Evolutionary conservation across 306 rosid species (phyloP), one percentile per base, ranked within the genome.

Genomic region (Acacia melanoxylon): DNA sequence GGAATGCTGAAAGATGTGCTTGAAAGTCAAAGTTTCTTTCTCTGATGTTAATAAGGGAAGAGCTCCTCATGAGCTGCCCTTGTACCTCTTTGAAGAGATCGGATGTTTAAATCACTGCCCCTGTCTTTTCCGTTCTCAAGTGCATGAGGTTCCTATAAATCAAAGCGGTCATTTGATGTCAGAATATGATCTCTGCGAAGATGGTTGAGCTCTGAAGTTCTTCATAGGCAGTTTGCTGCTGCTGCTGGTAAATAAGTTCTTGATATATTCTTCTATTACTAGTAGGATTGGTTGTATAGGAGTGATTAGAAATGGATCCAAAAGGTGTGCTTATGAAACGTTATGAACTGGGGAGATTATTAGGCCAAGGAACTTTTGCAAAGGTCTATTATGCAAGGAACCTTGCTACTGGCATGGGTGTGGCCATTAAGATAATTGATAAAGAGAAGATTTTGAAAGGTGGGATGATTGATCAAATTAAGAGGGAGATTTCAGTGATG

Each of bases 321-420:
- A 91, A 92, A 82, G 97, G 90, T 73, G 85, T 92, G 79, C 86
- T 96, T 86, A 86, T 96, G 99, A 90, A 96, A 40, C 89, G 86
- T 61, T 96, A 87, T 77, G 99, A 96, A 56, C 37, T 92, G 35
- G 99, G 99, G 78, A 90, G 87, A 78, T 80, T 89, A 72, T 79
- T 96, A 82, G 99, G 99, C 86, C 99, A 96, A 87, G 99, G 99
- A 76, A 96, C 97, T 80, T 96, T 96, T 89, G 99, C 98, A 20
- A 96, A 94, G 91, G 99, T 96, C 63, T 89, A 96, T 85, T 78
- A 91, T 89, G 98, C 92, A 17, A 89, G 98, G 88, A 87, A 94
- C 83, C 85, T 93, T 67, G 67, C 68, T 75, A 90, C 92, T 24
- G 97, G 98, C 78, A 22, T 72, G 92, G 89, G 81, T 77, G 98